Base-by-base conservation (phyloP, 1,139 yeast species). In the Saccharomycopsis phalli region DNA sequence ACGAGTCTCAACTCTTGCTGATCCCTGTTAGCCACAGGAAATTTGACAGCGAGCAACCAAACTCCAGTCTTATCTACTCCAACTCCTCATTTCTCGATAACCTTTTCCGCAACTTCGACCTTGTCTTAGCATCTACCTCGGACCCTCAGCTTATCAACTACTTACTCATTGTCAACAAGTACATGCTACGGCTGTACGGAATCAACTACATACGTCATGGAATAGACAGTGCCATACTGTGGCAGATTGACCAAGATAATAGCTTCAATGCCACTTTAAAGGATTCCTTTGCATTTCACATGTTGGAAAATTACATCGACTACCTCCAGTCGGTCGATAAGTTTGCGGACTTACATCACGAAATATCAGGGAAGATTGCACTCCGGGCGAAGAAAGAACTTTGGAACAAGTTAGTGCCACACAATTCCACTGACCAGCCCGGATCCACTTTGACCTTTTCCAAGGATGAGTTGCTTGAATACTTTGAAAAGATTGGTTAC, bases 381-480 rank as follows among this genome's bases (percentile, higher is more conserved):
- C 17, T 17, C 13, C 21, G 44, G 16, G 26, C 27, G 11, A n/a
- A 13, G 10, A 25, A 29, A 14, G 21, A 25, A n/a, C 19, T 23
- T 10, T 43, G 46, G 46, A 26, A 40, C 16, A 4, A n/a, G 11
- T n/a, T 28, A 11, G 36, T 40, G 10, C 37, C 38, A 10, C n/a
- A 30, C 19, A 21, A 34, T 4, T 7, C 10, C 7, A 21, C 18
- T 14, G 34, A n/a, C 7, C 20, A 18, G 4, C n/a, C 16, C 10
- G 29, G 13, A 14, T 11, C 22, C 3, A n/a, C 7, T 2, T 22
- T 29, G n/a, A 25, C 18, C 10, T 20, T 33, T 19, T 30, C 38
- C 17, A 36, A 41, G 29, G 28, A 14, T 7, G 36, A 36, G 11
- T 17, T 44, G 14, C 18, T 44, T n/a, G 20, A 14, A n/a, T 34